Conservation (phyloP, 2,329 filamentous ascomycete species). For the Neoarthrinium moseri region DNA sequence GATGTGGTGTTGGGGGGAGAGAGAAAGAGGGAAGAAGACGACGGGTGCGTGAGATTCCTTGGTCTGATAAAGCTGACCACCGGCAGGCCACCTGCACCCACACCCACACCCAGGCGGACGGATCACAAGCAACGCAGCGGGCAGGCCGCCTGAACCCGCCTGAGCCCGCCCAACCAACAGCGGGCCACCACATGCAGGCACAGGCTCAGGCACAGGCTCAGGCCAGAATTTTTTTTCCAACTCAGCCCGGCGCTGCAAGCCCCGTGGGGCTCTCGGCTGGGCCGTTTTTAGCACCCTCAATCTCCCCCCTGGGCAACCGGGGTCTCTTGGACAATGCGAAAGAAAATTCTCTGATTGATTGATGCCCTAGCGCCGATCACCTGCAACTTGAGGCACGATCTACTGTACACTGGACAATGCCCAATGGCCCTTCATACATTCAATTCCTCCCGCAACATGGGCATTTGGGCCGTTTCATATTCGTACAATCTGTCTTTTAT, state of each 20-base stretch:
- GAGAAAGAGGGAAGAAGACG: conserved; percentile 10
- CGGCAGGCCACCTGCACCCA: too few relatives aligned
- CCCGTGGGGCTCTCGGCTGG: background rate
- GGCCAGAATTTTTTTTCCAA: background rate
- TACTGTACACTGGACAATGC: background rate
- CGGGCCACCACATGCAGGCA: background rate
- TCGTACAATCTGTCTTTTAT: too few relatives aligned
- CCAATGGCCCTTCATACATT: background rate
- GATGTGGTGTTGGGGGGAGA: conserved; percentile 18
- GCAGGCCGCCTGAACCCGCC: background rate
- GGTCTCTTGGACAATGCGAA: background rate
- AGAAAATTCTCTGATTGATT: background rate
- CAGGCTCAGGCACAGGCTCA: background rate
- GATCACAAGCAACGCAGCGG: conserved; percentile 1
- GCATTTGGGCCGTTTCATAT: too few relatives aligned
- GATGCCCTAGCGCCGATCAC: background rate
- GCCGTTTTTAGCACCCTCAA: background rate
- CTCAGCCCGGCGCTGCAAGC: background rate
- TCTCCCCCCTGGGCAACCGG: too few relatives aligned
- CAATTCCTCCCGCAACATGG: background rate
- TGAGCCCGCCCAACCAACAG: background rate
- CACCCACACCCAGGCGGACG: background rate
- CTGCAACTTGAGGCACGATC: background rate
- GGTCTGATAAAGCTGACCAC: background rate
- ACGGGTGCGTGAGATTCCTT: background rate